Conservation (phyloP, 768 basidiomycete species). For the Panaeolus cyanescens region DNA sequence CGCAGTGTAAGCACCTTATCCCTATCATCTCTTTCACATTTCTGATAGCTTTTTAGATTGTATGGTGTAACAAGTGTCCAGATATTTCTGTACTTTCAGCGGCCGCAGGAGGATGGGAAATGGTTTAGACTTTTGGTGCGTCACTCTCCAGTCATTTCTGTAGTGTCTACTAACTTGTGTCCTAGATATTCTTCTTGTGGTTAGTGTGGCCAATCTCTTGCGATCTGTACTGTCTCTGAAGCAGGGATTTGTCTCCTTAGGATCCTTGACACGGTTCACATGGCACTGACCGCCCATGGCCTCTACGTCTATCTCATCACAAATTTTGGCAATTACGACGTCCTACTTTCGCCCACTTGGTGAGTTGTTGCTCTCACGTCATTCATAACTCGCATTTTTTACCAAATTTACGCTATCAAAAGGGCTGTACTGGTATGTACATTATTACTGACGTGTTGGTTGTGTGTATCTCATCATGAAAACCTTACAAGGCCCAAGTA, state of each 20-base stretch:
- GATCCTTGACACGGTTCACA: conserved; percentile 18
- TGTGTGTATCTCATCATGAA: not conserved
- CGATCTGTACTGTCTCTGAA: not conserved
- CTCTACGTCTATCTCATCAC: conserved; percentile 21
- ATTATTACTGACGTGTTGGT: too few relatives aligned
- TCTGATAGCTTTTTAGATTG: conserved; percentile 8
- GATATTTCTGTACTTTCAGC: conserved; percentile 20
- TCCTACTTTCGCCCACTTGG: conserved; percentile 18
- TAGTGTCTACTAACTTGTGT: not conserved
- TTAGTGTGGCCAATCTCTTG: not conserved
- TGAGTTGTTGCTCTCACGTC: not conserved
- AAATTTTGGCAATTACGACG: conserved; percentile 16
- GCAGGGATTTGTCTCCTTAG: not conserved
- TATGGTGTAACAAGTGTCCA: conserved; percentile 23
- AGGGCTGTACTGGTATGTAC: conserved; percentile 22
- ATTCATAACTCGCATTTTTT: not conserved
- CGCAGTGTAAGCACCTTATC: not conserved
- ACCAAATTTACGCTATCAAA: not conserved
- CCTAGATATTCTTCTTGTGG: conserved; percentile 20
- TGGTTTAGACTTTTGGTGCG: conserved; percentile 14
- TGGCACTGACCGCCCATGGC: conserved; percentile 19
- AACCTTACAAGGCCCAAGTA: conserved; percentile 13
- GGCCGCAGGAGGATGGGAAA: conserved; percentile 10
- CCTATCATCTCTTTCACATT: not conserved
- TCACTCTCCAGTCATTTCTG: not conserved